Evolutionary conservation across 2,329 filamentous ascomycete genomes (phyloP), one percentile per base, ranked within the genome.

Genomic region (Arthrobotrys sphaeroides): DNA sequence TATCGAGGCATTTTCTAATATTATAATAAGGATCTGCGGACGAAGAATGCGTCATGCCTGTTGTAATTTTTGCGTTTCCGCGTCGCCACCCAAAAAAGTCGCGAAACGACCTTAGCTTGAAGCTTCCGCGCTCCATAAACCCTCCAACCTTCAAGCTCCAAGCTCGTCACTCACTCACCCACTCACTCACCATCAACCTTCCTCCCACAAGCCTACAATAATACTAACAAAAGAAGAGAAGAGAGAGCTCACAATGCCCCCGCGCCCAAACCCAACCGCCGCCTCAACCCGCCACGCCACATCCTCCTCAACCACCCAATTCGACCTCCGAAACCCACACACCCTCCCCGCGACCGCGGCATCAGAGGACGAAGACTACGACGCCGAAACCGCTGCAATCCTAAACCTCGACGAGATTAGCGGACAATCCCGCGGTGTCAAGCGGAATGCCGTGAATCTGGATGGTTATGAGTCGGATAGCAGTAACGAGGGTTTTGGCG

Each of bases 401-500:
- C 87, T 99, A 6, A 92, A 96, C 59, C 93, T 94, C 20, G 95
- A 98, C 81, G 94, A 97, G 40, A 97, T 98, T 78, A 93, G 94
- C 13, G 87, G 87, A 61, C 86, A 88, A 16, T 88, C 88, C 0
- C 87, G 88, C 31, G 87, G 89, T 42, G 92, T 93, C 0, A 97
- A 97, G 82, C 92, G 95, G 77, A 94, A 94, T 78, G 95, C 94
- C 0, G 92, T 99, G 66, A 97, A 98, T 80, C 89, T 99, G 42
- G 95, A 98, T 81, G 95, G 95, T 59, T 99, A 98, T 84, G 94
- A 98, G 79, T 95, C 91, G 7, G 95, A 99, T 83, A 89, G 87
- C 69, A 96, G 94, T 1, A 88, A 91, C 61, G 94, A 96, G 78
- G 93, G 91, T 47, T 96, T 97, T 82, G 88, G 95, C 79, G 87